These are phyloP conservation scores for Pseudogymnoascus sp. DNA, from an alignment of 2,329 filamentous ascomycete species.

Conservation along the genomic window DNA sequence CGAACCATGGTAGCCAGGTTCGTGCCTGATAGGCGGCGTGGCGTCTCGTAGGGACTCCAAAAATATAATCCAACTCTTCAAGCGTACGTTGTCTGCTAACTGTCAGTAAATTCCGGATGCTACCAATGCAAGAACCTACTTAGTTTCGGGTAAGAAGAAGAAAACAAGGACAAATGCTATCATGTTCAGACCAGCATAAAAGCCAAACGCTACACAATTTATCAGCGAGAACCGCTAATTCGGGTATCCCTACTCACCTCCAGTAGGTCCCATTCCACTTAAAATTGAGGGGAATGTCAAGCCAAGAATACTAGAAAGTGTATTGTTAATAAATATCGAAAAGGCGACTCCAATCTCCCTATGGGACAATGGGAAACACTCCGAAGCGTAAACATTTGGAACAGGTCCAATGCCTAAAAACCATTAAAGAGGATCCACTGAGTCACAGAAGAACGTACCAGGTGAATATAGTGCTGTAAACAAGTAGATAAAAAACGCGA, in stretches of 20 bases:
- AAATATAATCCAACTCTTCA: constrained; percentile 51
- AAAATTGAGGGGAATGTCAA: constrained; percentile 40
- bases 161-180: constrained; percentile 56
- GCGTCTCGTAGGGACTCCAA: constrained; percentile 46
- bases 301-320: constrained; percentile 21
- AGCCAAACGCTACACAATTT: constrained; percentile 46
- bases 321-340: constrained; percentile 28
- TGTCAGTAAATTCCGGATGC: neutral
- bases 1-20: constrained; percentile 53
- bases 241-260: constrained; percentile 7
- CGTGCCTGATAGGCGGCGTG: constrained; percentile 27
- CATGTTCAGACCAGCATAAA: constrained; percentile 53
- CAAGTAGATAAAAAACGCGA: constrained; percentile 53
- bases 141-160: constrained; percentile 49
- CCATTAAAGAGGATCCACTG: neutral
- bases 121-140: constrained; percentile 21
- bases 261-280: constrained; percentile 30
- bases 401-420: constrained; percentile 37
- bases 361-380: constrained; percentile 47
- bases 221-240: constrained; percentile 31
- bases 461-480: constrained; percentile 57
- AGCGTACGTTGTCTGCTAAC: constrained; percentile 37
- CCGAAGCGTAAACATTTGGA: constrained; percentile 44
- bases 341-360: constrained; percentile 33
- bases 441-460: constrained; percentile 29